Evolutionary conservation across 495 filamentous ascomycete genomes (phyloP), one percentile per base, ranked within the genome.

Genomic region (Aspergillus diversus): DNA sequence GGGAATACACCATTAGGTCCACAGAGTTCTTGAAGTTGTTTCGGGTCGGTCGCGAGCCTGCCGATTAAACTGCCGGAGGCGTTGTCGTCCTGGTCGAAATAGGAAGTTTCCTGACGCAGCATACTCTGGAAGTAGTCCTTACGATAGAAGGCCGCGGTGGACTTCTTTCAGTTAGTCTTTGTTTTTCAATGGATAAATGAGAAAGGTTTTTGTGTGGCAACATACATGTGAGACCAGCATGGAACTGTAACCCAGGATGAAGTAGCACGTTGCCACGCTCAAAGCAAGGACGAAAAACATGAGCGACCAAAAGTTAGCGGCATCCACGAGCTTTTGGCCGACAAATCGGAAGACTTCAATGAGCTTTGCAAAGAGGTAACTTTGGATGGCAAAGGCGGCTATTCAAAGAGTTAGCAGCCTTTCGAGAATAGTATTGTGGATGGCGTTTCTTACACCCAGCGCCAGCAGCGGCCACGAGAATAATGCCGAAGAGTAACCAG

Each of bases 251-350:
- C 84, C 85, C 7, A 90, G 64, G 0, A 75, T 64, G 54, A 80
- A 80, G 61, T 88, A 89, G 59, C 77, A 80, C 15, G 81, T 57
- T 0, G 72, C 79, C 4, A 83, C 77, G 46, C 75, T 80, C 5
- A 82, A 67, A 17, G 84, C 85, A 0, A 89, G 76, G 12, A 82
- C 71, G 52, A 89, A 84, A 67, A 90, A 89, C 83, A 88, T 88
- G 34, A 89, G 65, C 15, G 86, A 81, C 86, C 86, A 90, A 60
- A 89, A 89, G 55, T 80, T 81, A n/a, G 71, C 81, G 1, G 74
- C 64, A 33, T 71, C 42, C 12, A 59, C 54, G 0, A 77, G 66
- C 48, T 71, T 58, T 27, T 73, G 56, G 7, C 68, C 76, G 4
- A 66, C 67, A 27, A 79, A 77, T n/a, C 75, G 66, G 47, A 79